phyloP scores from a whole-genome alignment of 495 filamentous ascomycete species.

The Daldinia loculata region DNA sequence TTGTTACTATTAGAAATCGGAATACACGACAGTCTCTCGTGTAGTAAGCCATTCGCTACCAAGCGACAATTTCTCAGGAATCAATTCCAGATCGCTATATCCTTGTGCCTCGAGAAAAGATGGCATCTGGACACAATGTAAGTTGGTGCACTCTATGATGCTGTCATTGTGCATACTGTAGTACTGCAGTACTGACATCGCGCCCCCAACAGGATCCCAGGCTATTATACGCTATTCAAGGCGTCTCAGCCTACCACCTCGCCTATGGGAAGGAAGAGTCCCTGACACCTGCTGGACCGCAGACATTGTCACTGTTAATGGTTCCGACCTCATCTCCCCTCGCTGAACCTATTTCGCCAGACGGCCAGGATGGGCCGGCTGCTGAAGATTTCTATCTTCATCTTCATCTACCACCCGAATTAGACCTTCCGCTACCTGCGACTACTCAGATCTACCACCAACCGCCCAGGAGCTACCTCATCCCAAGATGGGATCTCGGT shows the following conservation, averaged over 20 bases:
- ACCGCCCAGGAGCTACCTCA: constrained; percentile 86
- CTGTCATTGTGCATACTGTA: background rate
- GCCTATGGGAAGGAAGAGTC: constrained; percentile 84
- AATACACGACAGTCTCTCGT: constrained; percentile 15
- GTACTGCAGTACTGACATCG: constrained; percentile 18
- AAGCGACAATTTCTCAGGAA: constrained; percentile 3
- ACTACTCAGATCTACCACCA: constrained; percentile 96
- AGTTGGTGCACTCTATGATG: constrained; percentile 32
- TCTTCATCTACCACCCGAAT: constrained; percentile 89
- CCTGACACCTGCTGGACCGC: constrained; percentile 83
- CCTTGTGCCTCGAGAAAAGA: constrained; percentile 40
- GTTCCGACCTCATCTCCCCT: constrained; percentile 83
- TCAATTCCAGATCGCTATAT: constrained; percentile 1
- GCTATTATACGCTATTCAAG: constrained; percentile 82
- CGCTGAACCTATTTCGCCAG: constrained; percentile 64
- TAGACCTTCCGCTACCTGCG: constrained; percentile 88
- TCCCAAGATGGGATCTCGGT: constrained; percentile 90
- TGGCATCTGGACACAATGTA: constrained; percentile 63
- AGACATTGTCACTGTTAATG: constrained; percentile 92
- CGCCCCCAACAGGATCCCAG: constrained; percentile 67
- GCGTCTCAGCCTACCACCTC: constrained; percentile 86
- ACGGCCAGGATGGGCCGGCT: constrained; percentile 63
- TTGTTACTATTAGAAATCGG: constrained; percentile 7
- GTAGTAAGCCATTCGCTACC: constrained; percentile 16
- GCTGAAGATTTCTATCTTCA: constrained; percentile 97